Conservation (phyloP, 164 flowering plant species). For the Kingdonia uniflora region DNA sequence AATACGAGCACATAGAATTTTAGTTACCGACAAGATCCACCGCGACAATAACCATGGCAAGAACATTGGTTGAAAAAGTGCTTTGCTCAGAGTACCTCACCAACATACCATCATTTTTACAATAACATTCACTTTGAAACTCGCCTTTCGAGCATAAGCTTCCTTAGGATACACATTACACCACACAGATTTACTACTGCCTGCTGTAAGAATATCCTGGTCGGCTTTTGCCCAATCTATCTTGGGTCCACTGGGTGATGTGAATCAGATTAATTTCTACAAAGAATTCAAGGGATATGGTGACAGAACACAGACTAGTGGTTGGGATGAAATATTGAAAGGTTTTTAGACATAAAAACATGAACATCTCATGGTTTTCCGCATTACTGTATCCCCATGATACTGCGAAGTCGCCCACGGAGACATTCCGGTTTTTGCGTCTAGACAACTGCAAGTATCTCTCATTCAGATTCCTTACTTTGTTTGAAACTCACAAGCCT, state of each 20-base stretch:
- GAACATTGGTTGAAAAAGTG: slow-evolving; percentile 82
- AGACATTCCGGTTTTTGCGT: too few relatives aligned
- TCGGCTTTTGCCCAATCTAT: slow-evolving; percentile 74
- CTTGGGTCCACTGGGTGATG: slow-evolving; percentile 38
- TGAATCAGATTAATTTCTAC: slow-evolving; percentile 3
- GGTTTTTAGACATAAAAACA: too few relatives aligned
- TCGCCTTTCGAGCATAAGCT: slow-evolving; percentile 52
- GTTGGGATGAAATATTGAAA: too few relatives aligned
- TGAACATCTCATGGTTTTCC: too few relatives aligned
- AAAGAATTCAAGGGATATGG: too few relatives aligned
- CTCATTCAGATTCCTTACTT: slow-evolving; percentile 35
- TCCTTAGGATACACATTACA: slow-evolving; percentile 89
- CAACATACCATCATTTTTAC: slow-evolving; percentile 79
- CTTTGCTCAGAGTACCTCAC: slow-evolving; percentile 75
- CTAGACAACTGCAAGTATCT: too few relatives aligned
- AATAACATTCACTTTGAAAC: slow-evolving; percentile 83
- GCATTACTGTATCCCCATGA: too few relatives aligned
- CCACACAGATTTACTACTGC: slow-evolving; percentile 75
- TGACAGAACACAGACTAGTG: too few relatives aligned
- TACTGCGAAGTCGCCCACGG: too few relatives aligned
- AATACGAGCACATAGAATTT: too few relatives aligned
- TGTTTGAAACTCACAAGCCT: slow-evolving; percentile 78
- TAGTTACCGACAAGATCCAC: slow-evolving; percentile 97
- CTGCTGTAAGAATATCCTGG: slow-evolving; percentile 58
- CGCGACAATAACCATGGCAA: slow-evolving; percentile 80